Percentiles rank a stretch among this genome's conserved stretches.
Conservation (phyloP, 352 stramenopile species). For the Phytophthora sp. region DNA sequence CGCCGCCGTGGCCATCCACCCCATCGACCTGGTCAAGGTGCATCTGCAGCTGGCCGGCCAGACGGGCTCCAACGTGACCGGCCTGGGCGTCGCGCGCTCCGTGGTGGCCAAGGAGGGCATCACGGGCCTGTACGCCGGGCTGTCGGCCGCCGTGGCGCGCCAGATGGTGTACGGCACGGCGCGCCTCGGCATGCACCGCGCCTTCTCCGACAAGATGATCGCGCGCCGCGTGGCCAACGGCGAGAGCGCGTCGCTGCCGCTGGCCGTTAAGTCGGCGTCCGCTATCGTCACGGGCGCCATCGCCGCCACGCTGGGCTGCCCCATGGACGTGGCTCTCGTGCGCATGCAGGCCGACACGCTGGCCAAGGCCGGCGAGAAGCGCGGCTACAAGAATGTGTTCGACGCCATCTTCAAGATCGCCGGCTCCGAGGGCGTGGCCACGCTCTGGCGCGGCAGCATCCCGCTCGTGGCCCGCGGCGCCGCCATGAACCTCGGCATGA, state of each 20-base stretch:
- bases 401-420: conserved; percentile 94
- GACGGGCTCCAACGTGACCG: conserved; percentile 76
- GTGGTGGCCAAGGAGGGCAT: conserved; percentile 85
- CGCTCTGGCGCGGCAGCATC: conserved; percentile 91
- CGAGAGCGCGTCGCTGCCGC: conserved; percentile 69
- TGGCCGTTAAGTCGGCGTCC: conserved; percentile 76
- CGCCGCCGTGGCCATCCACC: conserved; percentile 85
- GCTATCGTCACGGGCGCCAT: conserved; percentile 84
- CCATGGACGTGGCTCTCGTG: conserved; percentile 98
- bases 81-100: conserved; percentile 75
- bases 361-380: conserved; percentile 87
- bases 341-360: conserved; percentile 98
- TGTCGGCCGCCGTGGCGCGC: conserved; percentile 80
- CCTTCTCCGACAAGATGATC: conserved; percentile 82
- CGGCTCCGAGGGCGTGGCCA: conserved; percentile 84
- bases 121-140: conserved; percentile 81
- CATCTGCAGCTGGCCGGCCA: conserved; percentile 89
- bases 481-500: conserved; percentile 99
- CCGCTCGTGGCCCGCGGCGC: conserved; percentile 97
- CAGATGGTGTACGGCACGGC: conserved; percentile 90
- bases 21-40: conserved; percentile 93
- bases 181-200: conserved; percentile 85
- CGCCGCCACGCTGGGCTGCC: conserved; percentile 97
- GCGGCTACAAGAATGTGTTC: conserved; percentile 99
- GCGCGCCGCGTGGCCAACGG: conserved; percentile 71